phyloP scores from a whole-genome alignment of 2,329 filamentous ascomycete species.

The Penicillium vulpinum region DNA sequence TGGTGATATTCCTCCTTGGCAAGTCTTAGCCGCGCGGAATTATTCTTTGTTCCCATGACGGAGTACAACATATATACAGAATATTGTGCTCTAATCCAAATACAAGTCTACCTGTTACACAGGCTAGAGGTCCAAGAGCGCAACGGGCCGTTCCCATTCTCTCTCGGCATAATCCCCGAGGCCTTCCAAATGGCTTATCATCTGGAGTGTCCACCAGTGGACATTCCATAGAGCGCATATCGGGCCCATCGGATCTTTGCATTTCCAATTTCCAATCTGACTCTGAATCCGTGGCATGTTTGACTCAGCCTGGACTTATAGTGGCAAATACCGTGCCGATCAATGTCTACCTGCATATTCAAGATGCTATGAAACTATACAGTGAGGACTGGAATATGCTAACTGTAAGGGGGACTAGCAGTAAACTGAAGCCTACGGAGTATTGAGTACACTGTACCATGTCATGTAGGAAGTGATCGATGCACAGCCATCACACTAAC shows the following conservation, averaged over 20 bases:
- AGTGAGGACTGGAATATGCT: background rate
- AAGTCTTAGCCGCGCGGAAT: background rate
- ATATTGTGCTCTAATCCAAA: background rate
- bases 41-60: background rate
- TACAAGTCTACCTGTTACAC: background rate
- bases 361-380: background rate
- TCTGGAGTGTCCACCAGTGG: background rate
- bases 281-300: background rate
- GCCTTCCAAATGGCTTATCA: background rate
- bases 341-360: background rate
- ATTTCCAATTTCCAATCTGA: background rate
- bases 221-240: background rate
- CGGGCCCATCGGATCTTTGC: background rate
- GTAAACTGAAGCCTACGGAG: slow-evolving; percentile 6
- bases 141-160: slow-evolving; percentile 7
- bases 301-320: background rate
- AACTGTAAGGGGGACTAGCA: background rate
- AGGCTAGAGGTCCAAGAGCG: background rate
- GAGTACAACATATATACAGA: background rate
- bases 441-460: slow-evolving; percentile 5
- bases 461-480: slow-evolving; percentile 6
- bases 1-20: background rate
- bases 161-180: background rate
- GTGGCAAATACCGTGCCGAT: background rate
- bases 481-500: slow-evolving; percentile 14